Evolutionary conservation across 1,139 yeast genomes (phyloP).

Genomic region (Meyerozyma athensensis): DNA sequence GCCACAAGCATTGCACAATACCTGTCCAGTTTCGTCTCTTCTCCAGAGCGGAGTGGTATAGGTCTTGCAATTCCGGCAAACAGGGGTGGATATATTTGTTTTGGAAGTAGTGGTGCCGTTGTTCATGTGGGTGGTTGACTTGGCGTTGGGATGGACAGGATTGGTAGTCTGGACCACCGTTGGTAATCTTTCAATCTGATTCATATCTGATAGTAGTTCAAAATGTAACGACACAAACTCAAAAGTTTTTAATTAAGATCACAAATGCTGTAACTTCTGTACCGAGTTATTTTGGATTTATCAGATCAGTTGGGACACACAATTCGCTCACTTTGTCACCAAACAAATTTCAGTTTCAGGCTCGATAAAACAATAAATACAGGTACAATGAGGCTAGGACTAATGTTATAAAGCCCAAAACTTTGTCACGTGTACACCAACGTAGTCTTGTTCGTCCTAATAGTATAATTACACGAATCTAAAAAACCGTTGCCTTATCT

Average conservation of each 20-base stretch:
- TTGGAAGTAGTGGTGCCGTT: constrained; percentile 45
- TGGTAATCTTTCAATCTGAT: constrained; percentile 30
- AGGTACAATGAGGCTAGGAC: too few relatives aligned
- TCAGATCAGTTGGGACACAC: too few relatives aligned
- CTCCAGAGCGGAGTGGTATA: constrained; percentile 95
- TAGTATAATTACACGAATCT: neutral
- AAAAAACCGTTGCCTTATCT: constrained; percentile 2
- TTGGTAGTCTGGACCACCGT: constrained; percentile 4
- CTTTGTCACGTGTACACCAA: too few relatives aligned
- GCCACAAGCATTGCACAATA: constrained; percentile 94
- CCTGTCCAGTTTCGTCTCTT: constrained; percentile 89
- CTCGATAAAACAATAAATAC: too few relatives aligned
- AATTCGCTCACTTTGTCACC: too few relatives aligned
- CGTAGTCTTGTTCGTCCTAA: constrained; percentile 9
- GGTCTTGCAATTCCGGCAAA: constrained; percentile 87
- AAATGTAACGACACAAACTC: constrained; percentile 1
- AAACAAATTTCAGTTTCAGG: too few relatives aligned
- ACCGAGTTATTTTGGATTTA: too few relatives aligned
- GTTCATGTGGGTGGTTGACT: constrained; percentile 29
- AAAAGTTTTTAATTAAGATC: too few relatives aligned
- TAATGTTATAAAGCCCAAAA: too few relatives aligned
- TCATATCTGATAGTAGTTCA: constrained; percentile 16
- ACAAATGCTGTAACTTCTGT: too few relatives aligned
- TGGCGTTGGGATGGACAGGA: constrained; percentile 25
- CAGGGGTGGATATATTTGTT: constrained; percentile 56